Percentiles rank a stretch among this genome's conserved stretches.
Evolutionary conservation across 1,139 yeast genomes (phyloP).

Genomic region (Hansenula lynferdii): DNA sequence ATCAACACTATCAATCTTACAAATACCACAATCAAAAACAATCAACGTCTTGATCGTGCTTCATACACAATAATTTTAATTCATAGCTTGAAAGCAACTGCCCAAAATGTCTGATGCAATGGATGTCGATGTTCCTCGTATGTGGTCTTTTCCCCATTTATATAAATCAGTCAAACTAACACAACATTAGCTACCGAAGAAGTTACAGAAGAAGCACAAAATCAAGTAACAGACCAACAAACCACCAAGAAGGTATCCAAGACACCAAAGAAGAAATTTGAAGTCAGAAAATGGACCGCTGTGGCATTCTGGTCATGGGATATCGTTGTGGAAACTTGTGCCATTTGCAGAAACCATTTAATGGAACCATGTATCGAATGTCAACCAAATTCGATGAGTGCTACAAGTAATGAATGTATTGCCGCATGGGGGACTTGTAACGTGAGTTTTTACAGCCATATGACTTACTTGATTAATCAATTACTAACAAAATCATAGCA

Average conservation of each 20-base stretch:
- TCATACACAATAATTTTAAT: too few species aligned
- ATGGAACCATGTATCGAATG: slow-evolving; percentile 99
- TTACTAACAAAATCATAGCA: slow-evolving; percentile 32
- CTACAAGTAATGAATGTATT: slow-evolving; percentile 74
- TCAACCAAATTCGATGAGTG: slow-evolving; percentile 74
- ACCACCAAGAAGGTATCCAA: slow-evolving; percentile 6
- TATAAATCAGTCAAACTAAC: background rate
- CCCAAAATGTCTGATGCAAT: slow-evolving; percentile 25
- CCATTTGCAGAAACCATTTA: slow-evolving; percentile 95
- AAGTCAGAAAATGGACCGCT: slow-evolving; percentile 90
- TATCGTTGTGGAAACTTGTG: slow-evolving; percentile 93
- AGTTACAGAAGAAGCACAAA: slow-evolving; percentile 2
- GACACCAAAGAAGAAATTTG: slow-evolving; percentile 49
- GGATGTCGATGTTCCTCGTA: slow-evolving; percentile 27
- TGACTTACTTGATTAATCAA: background rate
- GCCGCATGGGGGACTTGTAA: slow-evolving; percentile 98
- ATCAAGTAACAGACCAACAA: slow-evolving; percentile 3
- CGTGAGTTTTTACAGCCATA: slow-evolving; percentile 32
- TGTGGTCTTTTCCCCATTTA: slow-evolving; percentile 1
- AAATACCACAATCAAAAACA: background rate
- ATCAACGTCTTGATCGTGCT: background rate
- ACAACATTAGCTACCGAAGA: background rate
- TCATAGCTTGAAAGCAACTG: too few species aligned
- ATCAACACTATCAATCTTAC: background rate
- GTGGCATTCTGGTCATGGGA: slow-evolving; percentile 99